These are phyloP conservation scores for Sporothrix pseudoabietina DNA, from an alignment of 2,329 filamentous ascomycete species.

Conservation along the genomic window DNA sequence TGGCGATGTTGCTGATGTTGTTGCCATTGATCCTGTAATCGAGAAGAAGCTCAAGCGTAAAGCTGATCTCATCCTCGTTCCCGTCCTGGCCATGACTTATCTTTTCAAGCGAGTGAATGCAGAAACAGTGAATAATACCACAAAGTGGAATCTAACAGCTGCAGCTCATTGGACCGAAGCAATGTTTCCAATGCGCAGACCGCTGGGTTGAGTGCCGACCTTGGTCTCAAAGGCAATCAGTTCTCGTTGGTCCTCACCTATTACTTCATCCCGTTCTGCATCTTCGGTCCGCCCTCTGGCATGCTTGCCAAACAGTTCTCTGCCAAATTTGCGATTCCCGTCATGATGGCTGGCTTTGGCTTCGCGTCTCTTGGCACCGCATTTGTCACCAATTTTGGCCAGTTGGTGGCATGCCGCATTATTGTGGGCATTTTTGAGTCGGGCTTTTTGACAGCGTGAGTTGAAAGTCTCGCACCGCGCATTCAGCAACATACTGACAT, in stretches of 20 bases:
- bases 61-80: not conserved
- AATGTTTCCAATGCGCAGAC: not conserved
- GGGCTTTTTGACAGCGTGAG: not conserved
- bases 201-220: not conserved
- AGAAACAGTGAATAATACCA: too few species aligned
- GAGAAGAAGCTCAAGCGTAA: conserved; percentile 1
- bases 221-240: not conserved
- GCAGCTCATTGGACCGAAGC: not conserved
- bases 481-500: not conserved
- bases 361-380: not conserved
- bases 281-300: not conserved
- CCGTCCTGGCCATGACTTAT: not conserved
- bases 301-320: not conserved
- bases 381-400: conserved; percentile 1
- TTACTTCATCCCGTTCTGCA: not conserved
- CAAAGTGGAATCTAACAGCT: not conserved
- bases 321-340: not conserved
- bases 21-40: not conserved
- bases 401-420: not conserved
- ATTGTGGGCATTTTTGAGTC: not conserved
- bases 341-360: not conserved
- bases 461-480: not conserved
- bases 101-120: not conserved
- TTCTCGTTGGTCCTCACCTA: not conserved
- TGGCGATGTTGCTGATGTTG: not conserved